Conservation (phyloP, 176 grass and related monocot species). For the Zoysia pacifica region DNA sequence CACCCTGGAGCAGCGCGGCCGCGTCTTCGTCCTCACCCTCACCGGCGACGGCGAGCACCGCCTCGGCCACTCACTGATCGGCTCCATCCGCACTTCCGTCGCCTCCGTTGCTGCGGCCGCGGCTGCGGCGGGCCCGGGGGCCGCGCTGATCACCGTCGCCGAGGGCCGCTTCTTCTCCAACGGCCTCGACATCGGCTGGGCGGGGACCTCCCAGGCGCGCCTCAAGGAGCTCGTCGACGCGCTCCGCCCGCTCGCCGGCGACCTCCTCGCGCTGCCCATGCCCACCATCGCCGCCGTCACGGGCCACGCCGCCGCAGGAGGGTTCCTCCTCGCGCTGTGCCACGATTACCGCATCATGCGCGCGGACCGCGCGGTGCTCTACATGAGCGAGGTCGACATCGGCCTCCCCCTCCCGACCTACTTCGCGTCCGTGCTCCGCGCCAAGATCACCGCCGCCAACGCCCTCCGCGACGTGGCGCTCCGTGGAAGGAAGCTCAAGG, state of each 20-base stretch:
- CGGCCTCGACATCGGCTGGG: conserved; percentile 77
- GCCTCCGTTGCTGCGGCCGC: conserved; percentile 10
- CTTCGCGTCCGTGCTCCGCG: conserved; percentile 55
- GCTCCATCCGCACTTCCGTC: conserved; percentile 63
- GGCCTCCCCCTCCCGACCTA: conserved; percentile 70
- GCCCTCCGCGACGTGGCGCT: conserved; percentile 65
- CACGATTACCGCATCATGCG: conserved; percentile 92
- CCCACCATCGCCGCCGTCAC: conserved; percentile 87
- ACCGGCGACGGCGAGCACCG: conserved; percentile 85
- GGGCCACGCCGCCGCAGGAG: conserved; percentile 70
- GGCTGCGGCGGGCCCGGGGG: conserved; percentile 26
- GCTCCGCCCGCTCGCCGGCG: conserved; percentile 56
- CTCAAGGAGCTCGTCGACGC: conserved; percentile 45
- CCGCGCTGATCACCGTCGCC: conserved; percentile 66
- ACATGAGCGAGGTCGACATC: conserved; percentile 97
- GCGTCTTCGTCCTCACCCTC: conserved; percentile 84
- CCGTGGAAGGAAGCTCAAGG: conserved; percentile 52
- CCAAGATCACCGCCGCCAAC: conserved; percentile 63
- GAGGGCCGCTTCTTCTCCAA: conserved; percentile 98
- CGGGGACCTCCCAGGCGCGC: conserved; percentile 40
- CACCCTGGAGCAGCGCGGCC: conserved; percentile 74
- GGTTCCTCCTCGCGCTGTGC: conserved; percentile 63
- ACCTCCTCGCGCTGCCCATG: conserved; percentile 76
- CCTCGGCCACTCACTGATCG: conserved; percentile 50
- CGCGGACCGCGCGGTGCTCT: conserved; percentile 81